phyloP scores from a whole-genome alignment of 2,329 filamentous ascomycete species.

The Diplodia intermedia region DNA sequence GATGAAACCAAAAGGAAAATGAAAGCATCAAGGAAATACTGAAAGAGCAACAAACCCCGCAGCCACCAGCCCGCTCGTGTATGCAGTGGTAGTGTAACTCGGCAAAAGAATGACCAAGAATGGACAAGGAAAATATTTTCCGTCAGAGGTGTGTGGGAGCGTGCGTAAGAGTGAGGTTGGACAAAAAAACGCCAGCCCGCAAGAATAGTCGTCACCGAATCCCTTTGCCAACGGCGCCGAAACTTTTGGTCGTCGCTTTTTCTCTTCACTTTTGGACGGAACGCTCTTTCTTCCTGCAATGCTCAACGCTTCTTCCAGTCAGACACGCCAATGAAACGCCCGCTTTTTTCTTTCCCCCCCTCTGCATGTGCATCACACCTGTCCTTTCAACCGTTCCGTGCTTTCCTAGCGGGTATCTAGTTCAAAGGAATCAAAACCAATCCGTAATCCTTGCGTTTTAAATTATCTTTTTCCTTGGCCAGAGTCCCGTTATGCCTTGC shows the following conservation, averaged over 20 bases:
- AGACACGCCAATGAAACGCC: constrained; percentile 1
- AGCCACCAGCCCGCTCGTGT: constrained; percentile 17
- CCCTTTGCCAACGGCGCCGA: constrained; percentile 12
- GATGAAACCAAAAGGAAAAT: neutral
- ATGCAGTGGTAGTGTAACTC: neutral
- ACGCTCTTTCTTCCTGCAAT: neutral
- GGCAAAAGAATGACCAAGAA: constrained; percentile 13
- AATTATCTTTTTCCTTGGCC: neutral
- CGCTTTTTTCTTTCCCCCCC: neutral
- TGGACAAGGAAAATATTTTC: neutral
- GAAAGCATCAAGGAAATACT: neutral
- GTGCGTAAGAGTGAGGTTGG: neutral
- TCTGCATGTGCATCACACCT: neutral
- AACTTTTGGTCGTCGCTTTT: neutral
- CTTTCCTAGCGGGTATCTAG: constrained; percentile 1
- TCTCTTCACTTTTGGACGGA: neutral
- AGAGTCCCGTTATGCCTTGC: constrained; percentile 53
- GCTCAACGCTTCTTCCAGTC: neutral
- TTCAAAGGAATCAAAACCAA: constrained; percentile 1
- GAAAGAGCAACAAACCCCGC: constrained; percentile 5
- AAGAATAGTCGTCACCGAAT: neutral
- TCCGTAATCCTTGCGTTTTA: neutral
- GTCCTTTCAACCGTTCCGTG: neutral
- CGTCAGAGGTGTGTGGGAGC: neutral
- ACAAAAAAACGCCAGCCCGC: constrained; percentile 4